Evolutionary conservation across 1,284 basidiomycete genomes (phyloP).

Genomic region (Puccinia novopanici): DNA sequence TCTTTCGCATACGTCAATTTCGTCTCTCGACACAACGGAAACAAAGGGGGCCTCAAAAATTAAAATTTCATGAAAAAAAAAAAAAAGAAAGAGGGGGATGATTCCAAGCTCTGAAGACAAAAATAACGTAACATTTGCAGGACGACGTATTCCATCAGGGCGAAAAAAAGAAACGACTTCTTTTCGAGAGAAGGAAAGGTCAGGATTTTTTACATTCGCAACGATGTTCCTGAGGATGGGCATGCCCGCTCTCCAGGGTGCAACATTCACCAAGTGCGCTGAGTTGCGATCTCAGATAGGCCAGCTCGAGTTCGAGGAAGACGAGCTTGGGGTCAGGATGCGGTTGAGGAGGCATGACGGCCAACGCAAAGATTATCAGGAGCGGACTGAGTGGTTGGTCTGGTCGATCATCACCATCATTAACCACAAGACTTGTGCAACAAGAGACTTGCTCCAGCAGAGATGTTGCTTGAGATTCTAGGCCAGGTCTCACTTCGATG

Average conservation of each 20-base stretch:
- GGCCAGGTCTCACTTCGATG: slow-evolving; percentile 26
- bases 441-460: slow-evolving; percentile 8
- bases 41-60: too few relatives aligned
- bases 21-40: too few relatives aligned
- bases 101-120: too few relatives aligned
- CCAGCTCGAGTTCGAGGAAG: slow-evolving; percentile 20
- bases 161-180: background rate
- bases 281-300: slow-evolving; percentile 25
- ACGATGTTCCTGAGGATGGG: background rate
- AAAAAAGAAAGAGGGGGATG: too few relatives aligned
- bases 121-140: too few relatives aligned
- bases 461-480: slow-evolving; percentile 8
- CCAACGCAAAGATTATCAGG: slow-evolving; percentile 21
- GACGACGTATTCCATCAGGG: too few relatives aligned
- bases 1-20: too few relatives aligned
- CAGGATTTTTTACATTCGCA: slow-evolving; percentile 10
- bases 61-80: too few relatives aligned
- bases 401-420: background rate
- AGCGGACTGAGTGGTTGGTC: background rate
- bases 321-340: background rate
- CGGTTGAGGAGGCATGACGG: background rate
- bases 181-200: background rate
- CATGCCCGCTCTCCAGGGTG: slow-evolving; percentile 11
- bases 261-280: slow-evolving; percentile 37
- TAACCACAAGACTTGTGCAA: background rate